Evolutionary conservation across 1,139 yeast genomes (phyloP), one percentile per base, ranked within the genome.

Genomic region (Blastobotrys ciferrii): DNA sequence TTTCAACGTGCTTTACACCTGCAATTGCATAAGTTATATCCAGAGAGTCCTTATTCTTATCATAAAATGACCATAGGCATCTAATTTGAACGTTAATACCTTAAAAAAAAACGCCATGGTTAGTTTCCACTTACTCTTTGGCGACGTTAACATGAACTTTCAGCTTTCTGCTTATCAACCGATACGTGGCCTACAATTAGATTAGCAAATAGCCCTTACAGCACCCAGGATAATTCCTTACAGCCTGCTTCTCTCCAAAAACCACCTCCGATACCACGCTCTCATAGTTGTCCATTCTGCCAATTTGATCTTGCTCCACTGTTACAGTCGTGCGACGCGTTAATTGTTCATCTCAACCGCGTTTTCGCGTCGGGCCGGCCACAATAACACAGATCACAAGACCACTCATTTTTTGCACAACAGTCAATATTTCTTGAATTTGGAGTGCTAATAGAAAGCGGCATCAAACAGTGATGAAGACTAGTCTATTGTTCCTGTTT

Each of bases 141-240:
- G 69, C 66, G 1, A 44, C 42, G 32, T 57, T 49, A 7, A 56
- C 58, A 39, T 60, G 61, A 12, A 61, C 47, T 13, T 52, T 49
- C 13, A 54, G 48, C 45, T 52, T 51, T 23, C 68, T 56, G 38
- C 68, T 59, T 25, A 65, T 54, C 32, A 63, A 51, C 9, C 61
- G 53, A 42, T 58, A 63, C 14, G 67, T 57, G 6, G 63, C 55
- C 59, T 62, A 32, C 17, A 41, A 5, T 7, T 12, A 2, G n/a
- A 14, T 43, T 37, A 43, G 42, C 30, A n/a, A 28, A 17, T 6
- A 17, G 15, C 9, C 32, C 3, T 19, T 18, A 11, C 7, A 25
- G 9, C 9, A n/a, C n/a, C n/a, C n/a, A 41, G 11, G 3, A 25
- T 2, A 15, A 6, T 19, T 13, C n/a, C 53, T 25, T 48, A 56